These are phyloP conservation scores for Cutaneotrichosporon mucoides DNA, from an alignment of 1,284 basidiomycete species.

Conservation along the genomic window DNA sequence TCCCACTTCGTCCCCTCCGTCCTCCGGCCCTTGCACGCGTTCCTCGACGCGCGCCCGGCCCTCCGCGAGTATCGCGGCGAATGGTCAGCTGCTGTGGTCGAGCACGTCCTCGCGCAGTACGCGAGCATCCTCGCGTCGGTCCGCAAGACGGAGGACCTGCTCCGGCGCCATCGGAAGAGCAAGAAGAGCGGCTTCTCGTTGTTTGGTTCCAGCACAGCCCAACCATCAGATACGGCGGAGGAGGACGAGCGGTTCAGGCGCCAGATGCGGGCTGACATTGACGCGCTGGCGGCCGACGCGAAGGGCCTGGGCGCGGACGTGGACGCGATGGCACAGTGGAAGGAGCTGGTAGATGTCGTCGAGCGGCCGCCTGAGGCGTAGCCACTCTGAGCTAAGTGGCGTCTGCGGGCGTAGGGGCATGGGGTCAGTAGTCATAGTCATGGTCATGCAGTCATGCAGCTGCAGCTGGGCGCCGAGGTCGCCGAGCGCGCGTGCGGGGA, in stretches of 20 bases:
- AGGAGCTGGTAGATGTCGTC: slow-evolving; percentile 41
- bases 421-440: too few species aligned
- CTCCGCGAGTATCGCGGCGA: slow-evolving; percentile 57
- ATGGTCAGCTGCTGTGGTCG: slow-evolving; percentile 66
- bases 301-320: slow-evolving; percentile 62
- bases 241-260: slow-evolving; percentile 59
- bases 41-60: slow-evolving; percentile 61
- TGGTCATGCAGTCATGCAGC: too few species aligned
- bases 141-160: slow-evolving; percentile 83
- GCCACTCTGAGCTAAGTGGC: background rate
- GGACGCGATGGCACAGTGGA: slow-evolving; percentile 51
- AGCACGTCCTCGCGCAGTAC: slow-evolving; percentile 62
- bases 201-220: slow-evolving; percentile 51
- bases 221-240: slow-evolving; percentile 43
- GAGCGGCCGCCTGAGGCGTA: slow-evolving; percentile 30
- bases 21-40: slow-evolving; percentile 72
- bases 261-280: slow-evolving; percentile 83
- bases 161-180: slow-evolving; percentile 76
- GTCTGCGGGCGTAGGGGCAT: too few species aligned
- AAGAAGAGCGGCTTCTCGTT: slow-evolving; percentile 68
- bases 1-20: slow-evolving; percentile 80
- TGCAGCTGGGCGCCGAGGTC: too few species aligned
- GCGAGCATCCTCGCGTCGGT: slow-evolving; percentile 65
- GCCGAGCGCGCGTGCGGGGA: too few species aligned
- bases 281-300: slow-evolving; percentile 74